Percentiles rank a stretch among this genome's conserved stretches.
Conservation (phyloP, 768 basidiomycete species). For the Mycena metata region DNA sequence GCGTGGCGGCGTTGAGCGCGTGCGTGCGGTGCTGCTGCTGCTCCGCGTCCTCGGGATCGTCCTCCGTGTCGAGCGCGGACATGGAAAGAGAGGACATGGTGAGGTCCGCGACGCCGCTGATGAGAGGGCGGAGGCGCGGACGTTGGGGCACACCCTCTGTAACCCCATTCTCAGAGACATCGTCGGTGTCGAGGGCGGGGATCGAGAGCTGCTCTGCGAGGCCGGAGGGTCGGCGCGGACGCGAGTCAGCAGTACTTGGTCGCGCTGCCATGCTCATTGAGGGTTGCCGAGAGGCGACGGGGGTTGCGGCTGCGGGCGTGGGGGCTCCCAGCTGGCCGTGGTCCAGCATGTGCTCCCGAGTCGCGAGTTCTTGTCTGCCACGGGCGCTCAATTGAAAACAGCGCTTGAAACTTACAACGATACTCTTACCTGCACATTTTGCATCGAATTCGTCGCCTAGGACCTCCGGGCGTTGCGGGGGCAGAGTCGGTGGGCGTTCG, state of each 20-base stretch:
- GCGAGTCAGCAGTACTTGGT: constrained; percentile 35
- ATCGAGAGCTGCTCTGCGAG: constrained; percentile 54
- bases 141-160: constrained; percentile 28
- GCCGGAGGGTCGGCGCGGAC: constrained; percentile 51
- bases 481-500: constrained; percentile 72
- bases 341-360: constrained; percentile 94
- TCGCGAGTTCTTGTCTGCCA: constrained; percentile 83
- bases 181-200: constrained; percentile 53
- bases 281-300: constrained; percentile 58
- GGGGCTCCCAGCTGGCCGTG: constrained; percentile 84
- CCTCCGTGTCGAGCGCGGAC: constrained; percentile 68
- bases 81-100: constrained; percentile 55
- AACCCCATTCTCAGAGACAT: constrained; percentile 34
- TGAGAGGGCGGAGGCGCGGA: constrained; percentile 35
- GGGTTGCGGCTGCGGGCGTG: constrained; percentile 67
- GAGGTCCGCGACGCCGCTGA: constrained; percentile 40
- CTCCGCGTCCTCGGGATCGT: constrained; percentile 52
- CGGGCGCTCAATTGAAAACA: neutral
- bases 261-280: constrained; percentile 43
- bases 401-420: neutral
- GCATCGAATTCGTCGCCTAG: constrained; percentile 81
- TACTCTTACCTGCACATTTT: constrained; percentile 85
- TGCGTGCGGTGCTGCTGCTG: constrained; percentile 29
- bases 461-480: constrained; percentile 67
- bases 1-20: constrained; percentile 48